Evolutionary conservation across 139 green algal genomes (phyloP).

Genomic region (Eudorina sp.): DNA sequence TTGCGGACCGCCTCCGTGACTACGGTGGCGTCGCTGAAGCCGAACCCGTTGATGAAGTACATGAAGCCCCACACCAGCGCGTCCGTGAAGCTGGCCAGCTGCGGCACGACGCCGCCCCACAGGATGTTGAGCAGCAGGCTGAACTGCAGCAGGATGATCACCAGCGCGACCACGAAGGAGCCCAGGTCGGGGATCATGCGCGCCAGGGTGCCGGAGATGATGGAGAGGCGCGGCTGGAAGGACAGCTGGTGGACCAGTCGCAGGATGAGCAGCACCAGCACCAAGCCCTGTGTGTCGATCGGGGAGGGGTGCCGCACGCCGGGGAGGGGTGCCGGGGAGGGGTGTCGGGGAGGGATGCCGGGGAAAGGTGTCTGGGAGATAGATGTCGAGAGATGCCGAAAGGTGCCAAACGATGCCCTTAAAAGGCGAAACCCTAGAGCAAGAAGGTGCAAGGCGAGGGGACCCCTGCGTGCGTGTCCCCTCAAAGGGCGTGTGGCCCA

Average conservation of each 20-base stretch:
- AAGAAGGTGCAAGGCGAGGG: too few relatives aligned
- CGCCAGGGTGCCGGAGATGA: slow-evolving; percentile 52
- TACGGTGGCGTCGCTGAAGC: background rate
- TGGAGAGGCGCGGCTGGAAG: slow-evolving; percentile 55
- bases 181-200: slow-evolving; percentile 49
- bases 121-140: slow-evolving; percentile 9
- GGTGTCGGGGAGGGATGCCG: too few relatives aligned
- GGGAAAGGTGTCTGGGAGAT: too few relatives aligned
- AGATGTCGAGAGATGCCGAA: too few relatives aligned
- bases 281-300: slow-evolving; percentile 41
- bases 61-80: background rate
- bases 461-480: too few relatives aligned
- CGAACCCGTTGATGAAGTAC: slow-evolving; percentile 38
- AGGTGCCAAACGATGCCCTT: too few relatives aligned
- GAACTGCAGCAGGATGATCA: slow-evolving; percentile 34
- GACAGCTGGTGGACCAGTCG: slow-evolving; percentile 46
- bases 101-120: slow-evolving; percentile 37
- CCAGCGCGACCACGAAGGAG: slow-evolving; percentile 29
- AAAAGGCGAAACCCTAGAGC: too few relatives aligned
- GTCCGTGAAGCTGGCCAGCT: background rate
- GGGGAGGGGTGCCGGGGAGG: too few relatives aligned
- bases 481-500: too few relatives aligned
- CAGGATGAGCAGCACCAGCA: slow-evolving; percentile 53
- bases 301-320: too few relatives aligned
- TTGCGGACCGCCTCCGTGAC: background rate